Evolutionary conservation across 495 filamentous ascomycete species (phyloP).

Genomic region (Neurospora sp.): DNA sequence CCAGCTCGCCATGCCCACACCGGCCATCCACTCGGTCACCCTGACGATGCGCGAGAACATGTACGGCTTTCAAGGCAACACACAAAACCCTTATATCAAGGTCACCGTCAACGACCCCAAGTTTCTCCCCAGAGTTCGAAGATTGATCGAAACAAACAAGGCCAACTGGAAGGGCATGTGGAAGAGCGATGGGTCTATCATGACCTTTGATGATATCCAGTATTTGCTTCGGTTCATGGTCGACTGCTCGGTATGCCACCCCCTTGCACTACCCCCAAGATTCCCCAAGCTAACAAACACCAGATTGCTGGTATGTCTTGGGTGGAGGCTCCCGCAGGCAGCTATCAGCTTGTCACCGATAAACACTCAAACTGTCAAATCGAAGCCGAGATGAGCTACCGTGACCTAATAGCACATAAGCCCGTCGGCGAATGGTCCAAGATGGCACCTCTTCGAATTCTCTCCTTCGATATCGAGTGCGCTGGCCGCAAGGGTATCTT

Average conservation of each 20-base stretch:
- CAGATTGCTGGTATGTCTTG: constrained; percentile 92
- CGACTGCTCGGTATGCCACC: constrained; percentile 58
- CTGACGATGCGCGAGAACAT: constrained; percentile 80
- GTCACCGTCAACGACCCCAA: constrained; percentile 86
- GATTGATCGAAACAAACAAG: constrained; percentile 57
- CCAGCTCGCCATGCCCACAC: constrained; percentile 53
- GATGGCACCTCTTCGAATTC: constrained; percentile 86
- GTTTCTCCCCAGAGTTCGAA: constrained; percentile 61
- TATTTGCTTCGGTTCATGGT: constrained; percentile 98
- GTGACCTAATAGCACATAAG: constrained; percentile 74
- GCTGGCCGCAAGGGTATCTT: constrained; percentile 96
- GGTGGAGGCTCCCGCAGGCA: constrained; percentile 72
- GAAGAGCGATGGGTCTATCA: constrained; percentile 60
- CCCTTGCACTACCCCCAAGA: background rate
- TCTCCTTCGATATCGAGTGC: constrained; percentile 99
- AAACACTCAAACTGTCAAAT: constrained; percentile 90
- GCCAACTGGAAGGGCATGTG: constrained; percentile 89
- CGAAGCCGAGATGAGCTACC: constrained; percentile 74
- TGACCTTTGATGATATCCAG: constrained; percentile 91
- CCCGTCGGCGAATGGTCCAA: constrained; percentile 96
- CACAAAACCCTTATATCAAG: constrained; percentile 85
- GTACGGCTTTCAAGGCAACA: constrained; percentile 85
- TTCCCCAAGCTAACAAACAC: constrained; percentile 10
- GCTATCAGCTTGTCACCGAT: constrained; percentile 60
- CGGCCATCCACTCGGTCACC: constrained; percentile 54